Conservation (phyloP, 768 basidiomycete genomes). For the Cystobasidium ongulense region DNA sequence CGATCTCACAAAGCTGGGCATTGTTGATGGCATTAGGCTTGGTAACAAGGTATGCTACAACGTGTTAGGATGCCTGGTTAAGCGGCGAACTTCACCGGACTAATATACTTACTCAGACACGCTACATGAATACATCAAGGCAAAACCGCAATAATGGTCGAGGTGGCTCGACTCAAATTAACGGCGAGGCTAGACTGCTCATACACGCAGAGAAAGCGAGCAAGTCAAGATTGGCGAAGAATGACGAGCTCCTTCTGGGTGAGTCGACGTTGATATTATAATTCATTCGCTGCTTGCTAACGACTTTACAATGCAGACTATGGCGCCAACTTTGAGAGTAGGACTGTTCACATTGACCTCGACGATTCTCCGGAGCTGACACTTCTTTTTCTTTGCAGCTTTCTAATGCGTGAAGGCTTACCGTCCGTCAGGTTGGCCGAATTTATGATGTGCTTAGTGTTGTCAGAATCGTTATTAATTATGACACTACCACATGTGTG, state of each 20-base stretch:
- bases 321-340: slow-evolving; percentile 19
- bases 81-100: not conserved
- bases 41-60: slow-evolving; percentile 24
- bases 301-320: slow-evolving; percentile 2
- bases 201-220: not conserved
- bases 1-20: slow-evolving; percentile 9
- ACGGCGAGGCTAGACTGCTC: slow-evolving; percentile 14
- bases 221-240: not conserved
- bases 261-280: not conserved
- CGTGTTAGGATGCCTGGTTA: not conserved
- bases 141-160: not conserved
- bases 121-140: not conserved
- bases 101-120: not conserved
- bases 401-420: not conserved
- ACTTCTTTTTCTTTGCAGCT: not conserved
- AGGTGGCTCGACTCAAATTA: not conserved
- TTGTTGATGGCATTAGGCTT: slow-evolving; percentile 19
- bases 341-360: not conserved
- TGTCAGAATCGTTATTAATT: too few relatives aligned
- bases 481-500: too few relatives aligned
- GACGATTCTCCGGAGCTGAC: not conserved
- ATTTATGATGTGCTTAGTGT: too few relatives aligned
- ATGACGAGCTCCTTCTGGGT: slow-evolving; percentile 27
- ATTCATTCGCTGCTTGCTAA: not conserved
- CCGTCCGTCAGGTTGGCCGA: too few relatives aligned